These are phyloP conservation scores for Aspergillus quadrilineatus DNA, from an alignment of 2,329 filamentous ascomycete genomes.

Conservation along the genomic window DNA sequence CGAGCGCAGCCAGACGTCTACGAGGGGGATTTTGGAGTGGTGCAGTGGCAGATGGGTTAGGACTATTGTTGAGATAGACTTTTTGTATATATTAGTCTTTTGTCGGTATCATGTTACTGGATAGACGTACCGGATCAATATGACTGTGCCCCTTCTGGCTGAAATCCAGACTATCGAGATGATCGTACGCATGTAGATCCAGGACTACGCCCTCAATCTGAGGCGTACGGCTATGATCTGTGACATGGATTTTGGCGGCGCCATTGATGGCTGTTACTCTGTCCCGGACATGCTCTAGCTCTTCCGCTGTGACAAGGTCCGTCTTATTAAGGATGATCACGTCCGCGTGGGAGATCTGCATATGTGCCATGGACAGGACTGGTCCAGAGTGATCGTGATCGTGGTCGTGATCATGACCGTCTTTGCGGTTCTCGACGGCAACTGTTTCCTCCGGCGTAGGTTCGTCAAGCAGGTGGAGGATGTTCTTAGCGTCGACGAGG, in stretches of 20 bases:
- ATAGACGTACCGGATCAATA: constrained; percentile 70
- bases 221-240: constrained; percentile 75
- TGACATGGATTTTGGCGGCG: constrained; percentile 79
- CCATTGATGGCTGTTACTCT: constrained; percentile 85
- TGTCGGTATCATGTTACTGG: neutral
- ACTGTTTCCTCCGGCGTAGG: constrained; percentile 41
- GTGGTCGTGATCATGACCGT: constrained; percentile 23
- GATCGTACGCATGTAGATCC: constrained; percentile 89
- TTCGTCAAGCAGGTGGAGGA: constrained; percentile 78
- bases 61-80: constrained; percentile 78
- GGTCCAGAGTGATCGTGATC: constrained; percentile 53
- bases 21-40: constrained; percentile 55
- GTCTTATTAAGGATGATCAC: constrained; percentile 93
- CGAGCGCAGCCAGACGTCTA: constrained; percentile 80
- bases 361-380: constrained; percentile 84
- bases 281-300: constrained; percentile 67
- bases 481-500: constrained; percentile 91
- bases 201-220: constrained; percentile 81
- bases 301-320: constrained; percentile 71
- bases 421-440: constrained; percentile 45
- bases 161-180: constrained; percentile 71
- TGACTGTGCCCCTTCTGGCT: constrained; percentile 80
- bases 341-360: constrained; percentile 96
- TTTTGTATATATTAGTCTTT: constrained; percentile 9
- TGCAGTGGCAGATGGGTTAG: constrained; percentile 65